Evolutionary conservation across 106 monocot genomes (phyloP).

Genomic region (Chionographis japonica): DNA sequence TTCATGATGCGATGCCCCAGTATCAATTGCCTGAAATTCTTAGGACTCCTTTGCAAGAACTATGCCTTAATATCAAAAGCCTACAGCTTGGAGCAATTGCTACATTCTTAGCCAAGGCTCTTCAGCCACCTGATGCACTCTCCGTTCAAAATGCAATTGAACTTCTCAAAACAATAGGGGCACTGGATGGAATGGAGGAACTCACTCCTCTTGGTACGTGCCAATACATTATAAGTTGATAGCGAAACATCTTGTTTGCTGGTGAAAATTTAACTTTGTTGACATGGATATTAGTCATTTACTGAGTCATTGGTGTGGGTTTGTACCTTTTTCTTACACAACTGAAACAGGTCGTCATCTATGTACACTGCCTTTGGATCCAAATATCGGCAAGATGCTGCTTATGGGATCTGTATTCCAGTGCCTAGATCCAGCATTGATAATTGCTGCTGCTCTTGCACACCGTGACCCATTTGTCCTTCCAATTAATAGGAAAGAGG

Average conservation of each 20-base stretch:
- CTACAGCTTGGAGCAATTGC: conserved; percentile 81
- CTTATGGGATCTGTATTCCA: conserved; percentile 93
- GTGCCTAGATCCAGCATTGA: conserved; percentile 86
- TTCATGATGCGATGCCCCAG: conserved; percentile 84
- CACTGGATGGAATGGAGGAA: conserved; percentile 81
- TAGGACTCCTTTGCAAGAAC: conserved; percentile 91
- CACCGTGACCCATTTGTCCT: conserved; percentile 95
- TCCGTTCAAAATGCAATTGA: conserved; percentile 94
- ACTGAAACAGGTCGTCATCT: conserved; percentile 65
- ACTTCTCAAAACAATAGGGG: conserved; percentile 89
- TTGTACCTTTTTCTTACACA: not conserved
- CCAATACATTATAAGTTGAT: not conserved
- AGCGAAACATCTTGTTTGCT: not conserved
- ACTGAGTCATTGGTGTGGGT: not conserved
- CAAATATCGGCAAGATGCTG: conserved; percentile 98
- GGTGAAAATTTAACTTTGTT: not conserved
- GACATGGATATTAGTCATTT: not conserved
- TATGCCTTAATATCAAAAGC: conserved; percentile 91
- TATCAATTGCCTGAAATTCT: conserved; percentile 99
- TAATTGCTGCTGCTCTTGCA: conserved; percentile 95
- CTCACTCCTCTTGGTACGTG: conserved; percentile 85
- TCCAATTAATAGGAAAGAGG: conserved; percentile 87
- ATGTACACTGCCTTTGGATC: conserved; percentile 81
- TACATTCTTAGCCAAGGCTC: conserved; percentile 75
- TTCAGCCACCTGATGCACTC: conserved; percentile 90